Percentiles rank a stretch among this genome's conserved stretches.
phyloP scores from a whole-genome alignment of 2,329 filamentous ascomycete species.

The Colletotrichum gigasporum region DNA sequence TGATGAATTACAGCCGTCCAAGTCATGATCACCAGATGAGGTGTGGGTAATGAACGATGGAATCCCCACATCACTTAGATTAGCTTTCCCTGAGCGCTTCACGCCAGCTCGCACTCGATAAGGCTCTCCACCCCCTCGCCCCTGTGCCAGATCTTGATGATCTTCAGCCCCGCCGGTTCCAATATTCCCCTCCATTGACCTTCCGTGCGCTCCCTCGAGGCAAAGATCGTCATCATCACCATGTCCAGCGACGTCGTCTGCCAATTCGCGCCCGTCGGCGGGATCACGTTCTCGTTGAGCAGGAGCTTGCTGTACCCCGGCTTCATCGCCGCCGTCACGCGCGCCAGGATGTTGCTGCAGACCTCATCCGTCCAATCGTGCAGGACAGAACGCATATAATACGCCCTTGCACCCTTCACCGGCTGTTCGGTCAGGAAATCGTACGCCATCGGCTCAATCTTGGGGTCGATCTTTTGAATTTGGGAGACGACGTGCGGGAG shows the following conservation, averaged over 20 bases:
- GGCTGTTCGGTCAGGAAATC: constrained; percentile 36
- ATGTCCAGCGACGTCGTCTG: constrained; percentile 29
- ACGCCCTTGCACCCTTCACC: constrained; percentile 20
- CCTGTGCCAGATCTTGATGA: constrained; percentile 15
- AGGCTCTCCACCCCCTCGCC: constrained; percentile 14
- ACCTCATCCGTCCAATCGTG: constrained; percentile 34
- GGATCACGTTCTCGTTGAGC: constrained; percentile 32
- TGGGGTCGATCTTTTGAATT: constrained; percentile 30
- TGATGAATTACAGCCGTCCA: too few relatives aligned
- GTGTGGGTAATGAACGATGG: too few relatives aligned
- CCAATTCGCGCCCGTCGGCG: constrained; percentile 20
- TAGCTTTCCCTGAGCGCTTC: too few relatives aligned
- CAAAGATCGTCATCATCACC: constrained; percentile 33
- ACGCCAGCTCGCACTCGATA: constrained; percentile 16
- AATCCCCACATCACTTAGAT: too few relatives aligned
- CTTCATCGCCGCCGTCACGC: constrained; percentile 30
- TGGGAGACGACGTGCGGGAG: constrained; percentile 35
- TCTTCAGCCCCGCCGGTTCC: constrained; percentile 13
- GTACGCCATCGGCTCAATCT: constrained; percentile 38
- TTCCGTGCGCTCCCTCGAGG: constrained; percentile 33
- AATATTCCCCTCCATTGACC: constrained; percentile 27
- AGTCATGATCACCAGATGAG: too few relatives aligned
- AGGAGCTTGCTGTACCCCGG: constrained; percentile 30
- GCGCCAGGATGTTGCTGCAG: constrained; percentile 25
- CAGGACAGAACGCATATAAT: constrained; percentile 30